Evolutionary conservation across 2,329 filamentous ascomycete species (phyloP).

Genomic region (Fusarium denticulatum): DNA sequence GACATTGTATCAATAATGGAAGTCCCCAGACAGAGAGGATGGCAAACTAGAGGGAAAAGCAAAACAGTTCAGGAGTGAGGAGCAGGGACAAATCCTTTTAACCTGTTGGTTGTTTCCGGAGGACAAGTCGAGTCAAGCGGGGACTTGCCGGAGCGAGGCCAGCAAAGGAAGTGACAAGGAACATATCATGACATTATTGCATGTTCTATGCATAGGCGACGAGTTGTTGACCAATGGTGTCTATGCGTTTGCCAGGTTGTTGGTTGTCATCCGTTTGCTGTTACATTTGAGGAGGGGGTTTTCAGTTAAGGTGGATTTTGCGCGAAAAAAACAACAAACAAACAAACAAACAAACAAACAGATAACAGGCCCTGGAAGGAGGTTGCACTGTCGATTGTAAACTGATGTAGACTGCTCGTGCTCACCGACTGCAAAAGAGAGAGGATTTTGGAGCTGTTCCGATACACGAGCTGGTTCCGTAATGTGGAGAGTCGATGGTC

Average conservation of each 20-base stretch:
- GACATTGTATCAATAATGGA: background rate
- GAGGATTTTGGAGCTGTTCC: too few species aligned
- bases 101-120: fast-evolving
- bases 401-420: background rate
- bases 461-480: too few species aligned
- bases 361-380: background rate
- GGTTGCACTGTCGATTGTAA: background rate
- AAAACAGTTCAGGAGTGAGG: background rate
- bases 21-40: fast-evolving
- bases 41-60: too few species aligned
- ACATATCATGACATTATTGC: background rate
- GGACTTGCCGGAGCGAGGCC: background rate
- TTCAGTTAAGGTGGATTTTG: background rate
- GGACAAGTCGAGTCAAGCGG: background rate
- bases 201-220: background rate
- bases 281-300: background rate
- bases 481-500: too few species aligned
- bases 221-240: background rate
- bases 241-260: background rate
- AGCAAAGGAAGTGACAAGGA: background rate
- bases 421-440: background rate
- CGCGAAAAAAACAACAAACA: background rate
- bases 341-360: background rate
- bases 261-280: background rate
- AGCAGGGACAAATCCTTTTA: fast-evolving